Evolutionary conservation across 805 yeast genomes (phyloP).

Genomic region (Lipomyces yamadae): DNA sequence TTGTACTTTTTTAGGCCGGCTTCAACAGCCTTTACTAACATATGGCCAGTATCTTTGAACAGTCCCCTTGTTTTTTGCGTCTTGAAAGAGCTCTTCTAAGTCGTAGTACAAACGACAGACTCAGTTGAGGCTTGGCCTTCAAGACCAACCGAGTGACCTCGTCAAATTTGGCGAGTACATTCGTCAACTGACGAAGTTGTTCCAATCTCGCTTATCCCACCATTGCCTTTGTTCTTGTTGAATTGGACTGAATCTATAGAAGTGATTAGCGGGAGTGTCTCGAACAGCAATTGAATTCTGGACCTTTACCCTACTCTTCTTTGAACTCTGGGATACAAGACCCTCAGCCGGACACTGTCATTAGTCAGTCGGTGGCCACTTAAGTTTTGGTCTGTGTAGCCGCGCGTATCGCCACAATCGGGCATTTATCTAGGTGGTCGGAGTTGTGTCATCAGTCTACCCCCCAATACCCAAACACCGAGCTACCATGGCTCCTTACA

Average conservation of each 20-base stretch:
- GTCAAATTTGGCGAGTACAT: background rate
- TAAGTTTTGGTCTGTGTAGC: background rate
- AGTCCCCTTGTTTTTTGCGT: background rate
- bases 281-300: too few relatives aligned
- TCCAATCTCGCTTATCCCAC: too few relatives aligned
- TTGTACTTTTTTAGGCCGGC: background rate
- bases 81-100: background rate
- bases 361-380: background rate
- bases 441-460: background rate
- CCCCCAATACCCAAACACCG: background rate
- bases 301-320: too few relatives aligned
- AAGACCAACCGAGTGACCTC: background rate
- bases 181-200: too few relatives aligned
- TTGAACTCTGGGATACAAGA: too few relatives aligned
- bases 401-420: background rate
- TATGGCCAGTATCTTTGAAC: background rate
- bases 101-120: background rate
- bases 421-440: too few relatives aligned
- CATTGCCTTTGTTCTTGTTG: too few relatives aligned
- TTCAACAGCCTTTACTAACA: background rate
- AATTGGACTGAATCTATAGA: too few relatives aligned
- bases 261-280: too few relatives aligned
- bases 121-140: background rate
- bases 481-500: slow-evolving; percentile 16
- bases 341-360: background rate